These are phyloP conservation scores for Taxillus chinensis DNA, from an alignment of 164 flowering plant species.

Conservation along the genomic window DNA sequence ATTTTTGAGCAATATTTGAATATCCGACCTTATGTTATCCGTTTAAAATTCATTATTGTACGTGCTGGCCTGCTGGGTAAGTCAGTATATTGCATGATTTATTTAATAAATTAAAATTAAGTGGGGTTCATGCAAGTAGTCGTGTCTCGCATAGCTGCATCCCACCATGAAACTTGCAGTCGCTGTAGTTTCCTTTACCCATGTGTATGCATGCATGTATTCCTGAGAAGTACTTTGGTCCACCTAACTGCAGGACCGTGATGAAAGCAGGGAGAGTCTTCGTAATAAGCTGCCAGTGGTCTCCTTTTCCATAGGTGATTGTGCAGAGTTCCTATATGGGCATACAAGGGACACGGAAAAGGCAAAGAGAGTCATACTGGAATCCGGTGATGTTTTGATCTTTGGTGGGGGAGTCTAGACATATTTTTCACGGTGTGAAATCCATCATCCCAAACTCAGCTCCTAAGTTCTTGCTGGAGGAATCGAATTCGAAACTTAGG, in stretches of 20 bases:
- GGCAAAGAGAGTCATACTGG: slow-evolving; percentile 42
- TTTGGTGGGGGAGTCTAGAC: slow-evolving; percentile 89
- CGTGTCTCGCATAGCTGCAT: too few relatives aligned
- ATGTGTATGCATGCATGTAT: neutral
- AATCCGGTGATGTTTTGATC: slow-evolving; percentile 81
- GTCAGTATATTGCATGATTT: too few relatives aligned
- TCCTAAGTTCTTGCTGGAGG: slow-evolving; percentile 38
- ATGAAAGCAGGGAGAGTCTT: slow-evolving; percentile 57
- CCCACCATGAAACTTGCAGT: too few relatives aligned
- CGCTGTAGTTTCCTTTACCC: too few relatives aligned
- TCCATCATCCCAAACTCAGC: slow-evolving; percentile 45
- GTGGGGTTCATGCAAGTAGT: too few relatives aligned
- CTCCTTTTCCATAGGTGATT: slow-evolving; percentile 78
- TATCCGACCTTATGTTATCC: too few relatives aligned
- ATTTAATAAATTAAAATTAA: too few relatives aligned
- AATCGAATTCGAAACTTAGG: slow-evolving; percentile 43
- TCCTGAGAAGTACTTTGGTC: neutral
- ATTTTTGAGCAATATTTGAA: too few relatives aligned
- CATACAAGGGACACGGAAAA: slow-evolving; percentile 37
- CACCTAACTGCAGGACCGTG: slow-evolving; percentile 44
- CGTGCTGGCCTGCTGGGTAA: too few relatives aligned
- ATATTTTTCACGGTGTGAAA: slow-evolving; percentile 66
- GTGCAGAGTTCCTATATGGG: slow-evolving; percentile 66
- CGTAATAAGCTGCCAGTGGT: slow-evolving; percentile 64
- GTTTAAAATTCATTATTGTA: too few relatives aligned